Percentiles rank a stretch among this genome's conserved stretches.
Conservation (phyloP, 163 green algal genomes). For the Scenedesmus sp. region DNA sequence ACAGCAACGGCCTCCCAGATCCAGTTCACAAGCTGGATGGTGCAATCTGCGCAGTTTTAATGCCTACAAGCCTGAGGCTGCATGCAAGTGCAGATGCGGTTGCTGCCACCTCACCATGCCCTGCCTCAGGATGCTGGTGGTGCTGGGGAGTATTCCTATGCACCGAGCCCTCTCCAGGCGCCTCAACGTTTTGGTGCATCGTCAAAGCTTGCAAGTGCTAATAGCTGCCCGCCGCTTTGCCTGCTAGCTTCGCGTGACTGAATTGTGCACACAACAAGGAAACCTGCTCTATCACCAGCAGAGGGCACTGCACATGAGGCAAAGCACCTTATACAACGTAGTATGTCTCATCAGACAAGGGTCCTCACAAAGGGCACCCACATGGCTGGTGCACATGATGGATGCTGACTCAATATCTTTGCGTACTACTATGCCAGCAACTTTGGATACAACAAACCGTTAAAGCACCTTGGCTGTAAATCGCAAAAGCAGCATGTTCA, state of each 20-base stretch:
- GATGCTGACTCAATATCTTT: neutral
- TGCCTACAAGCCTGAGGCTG: neutral
- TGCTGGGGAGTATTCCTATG: neutral
- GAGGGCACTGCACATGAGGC: neutral
- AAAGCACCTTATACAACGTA: neutral
- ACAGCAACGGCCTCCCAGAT: neutral
- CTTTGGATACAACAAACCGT: neutral
- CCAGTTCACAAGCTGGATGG: neutral
- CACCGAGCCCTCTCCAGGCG: constrained; percentile 5
- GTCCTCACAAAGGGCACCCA: neutral
- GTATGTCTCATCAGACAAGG: neutral
- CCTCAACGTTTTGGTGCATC: neutral
- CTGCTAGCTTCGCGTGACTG: neutral
- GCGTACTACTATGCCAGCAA: neutral
- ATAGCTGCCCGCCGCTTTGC: neutral
- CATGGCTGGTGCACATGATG: neutral
- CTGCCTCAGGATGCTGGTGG: neutral
- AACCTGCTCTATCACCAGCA: neutral
- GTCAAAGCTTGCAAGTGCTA: neutral
- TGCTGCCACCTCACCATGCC: neutral
- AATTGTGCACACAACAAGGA: neutral
- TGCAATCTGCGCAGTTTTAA: neutral
- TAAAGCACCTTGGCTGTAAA: too few species aligned
- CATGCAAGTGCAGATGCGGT: neutral
- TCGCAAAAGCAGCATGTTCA: too few species aligned